These are phyloP conservation scores for Serpula lacrymans DNA, from an alignment of 768 basidiomycete genomes.

Conservation along the genomic window DNA sequence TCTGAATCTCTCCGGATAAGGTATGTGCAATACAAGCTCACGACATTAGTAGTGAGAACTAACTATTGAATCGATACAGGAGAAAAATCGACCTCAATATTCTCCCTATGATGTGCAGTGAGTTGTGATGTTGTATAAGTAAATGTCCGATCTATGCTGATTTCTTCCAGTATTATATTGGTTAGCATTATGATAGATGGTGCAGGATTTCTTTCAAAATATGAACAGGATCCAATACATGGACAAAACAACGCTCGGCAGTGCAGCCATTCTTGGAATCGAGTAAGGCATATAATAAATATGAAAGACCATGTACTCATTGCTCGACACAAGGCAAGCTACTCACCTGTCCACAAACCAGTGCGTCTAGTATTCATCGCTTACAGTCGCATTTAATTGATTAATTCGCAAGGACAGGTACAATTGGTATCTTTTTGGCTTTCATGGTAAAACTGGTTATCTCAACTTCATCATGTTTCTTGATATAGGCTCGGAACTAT, in stretches of 20 bases:
- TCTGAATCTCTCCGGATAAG: conserved; percentile 46
- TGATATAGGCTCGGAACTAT: conserved; percentile 59
- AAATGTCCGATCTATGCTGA: neutral
- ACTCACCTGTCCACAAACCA: conserved; percentile 61
- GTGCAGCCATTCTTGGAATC: conserved; percentile 62
- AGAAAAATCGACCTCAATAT: conserved; percentile 62
- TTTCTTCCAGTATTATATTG: conserved; percentile 42
- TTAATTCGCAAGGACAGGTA: conserved; percentile 35
- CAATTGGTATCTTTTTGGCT: conserved; percentile 42
- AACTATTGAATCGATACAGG: conserved; percentile 15
- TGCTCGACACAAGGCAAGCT: conserved; percentile 46
- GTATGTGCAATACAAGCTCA: conserved; percentile 20
- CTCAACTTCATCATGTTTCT: neutral
- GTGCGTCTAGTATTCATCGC: conserved; percentile 31
- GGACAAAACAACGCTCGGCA: conserved; percentile 66
- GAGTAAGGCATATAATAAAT: conserved; percentile 30
- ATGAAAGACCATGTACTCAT: neutral
- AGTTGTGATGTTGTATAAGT: conserved; percentile 20
- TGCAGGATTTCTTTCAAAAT: neutral
- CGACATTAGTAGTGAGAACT: neutral
- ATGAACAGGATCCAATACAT: conserved; percentile 61
- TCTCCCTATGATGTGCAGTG: conserved; percentile 61
- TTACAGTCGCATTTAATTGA: neutral
- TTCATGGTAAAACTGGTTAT: neutral
- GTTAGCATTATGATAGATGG: conserved; percentile 21